phyloP scores from a whole-genome alignment of 2,329 filamentous ascomycete species.

The Fusarium sp. region DNA sequence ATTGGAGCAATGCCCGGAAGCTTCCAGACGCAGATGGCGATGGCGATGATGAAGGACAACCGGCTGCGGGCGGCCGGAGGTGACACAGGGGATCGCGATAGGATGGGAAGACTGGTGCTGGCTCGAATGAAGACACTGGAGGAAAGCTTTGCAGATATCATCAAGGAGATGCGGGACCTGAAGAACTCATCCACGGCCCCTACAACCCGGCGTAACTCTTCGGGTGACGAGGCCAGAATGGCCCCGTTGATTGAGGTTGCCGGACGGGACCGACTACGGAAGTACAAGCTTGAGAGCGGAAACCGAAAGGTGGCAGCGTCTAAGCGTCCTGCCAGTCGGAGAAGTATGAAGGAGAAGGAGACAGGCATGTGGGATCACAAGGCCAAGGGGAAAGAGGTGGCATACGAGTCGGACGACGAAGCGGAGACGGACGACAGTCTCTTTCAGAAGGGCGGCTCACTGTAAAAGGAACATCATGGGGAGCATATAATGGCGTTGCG shows the following conservation, averaged over 20 bases:
- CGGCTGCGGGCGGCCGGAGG: conserved; percentile 62
- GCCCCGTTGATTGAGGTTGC: conserved; percentile 51
- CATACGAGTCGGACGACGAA: conserved; percentile 52
- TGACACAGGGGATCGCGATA: conserved; percentile 65
- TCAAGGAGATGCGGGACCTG: conserved; percentile 79
- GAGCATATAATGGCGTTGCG: conserved; percentile 40
- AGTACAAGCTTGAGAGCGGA: conserved; percentile 38
- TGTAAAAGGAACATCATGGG: conserved; percentile 46
- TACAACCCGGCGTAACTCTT: conserved; percentile 65
- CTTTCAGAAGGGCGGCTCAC: conserved; percentile 56
- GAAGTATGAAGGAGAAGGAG: conserved; percentile 59
- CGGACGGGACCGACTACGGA: conserved; percentile 45
- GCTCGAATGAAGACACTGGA: conserved; percentile 94
- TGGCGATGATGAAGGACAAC: conserved; percentile 71
- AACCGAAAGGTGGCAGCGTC: conserved; percentile 45
- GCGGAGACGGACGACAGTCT: conserved; percentile 46
- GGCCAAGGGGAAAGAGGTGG: conserved; percentile 63
- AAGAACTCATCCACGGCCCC: conserved; percentile 61
- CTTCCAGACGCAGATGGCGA: conserved; percentile 84
- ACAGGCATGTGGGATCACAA: conserved; percentile 51
- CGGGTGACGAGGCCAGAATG: conserved; percentile 54
- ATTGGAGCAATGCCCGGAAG: conserved; percentile 76
- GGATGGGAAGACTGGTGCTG: conserved; percentile 84
- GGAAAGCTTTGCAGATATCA: conserved; percentile 89
- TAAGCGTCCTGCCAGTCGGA: conserved; percentile 54